Evolutionary conservation across 2,329 filamentous ascomycete species (phyloP).

Genomic region (Paramyrothecium roridum): DNA sequence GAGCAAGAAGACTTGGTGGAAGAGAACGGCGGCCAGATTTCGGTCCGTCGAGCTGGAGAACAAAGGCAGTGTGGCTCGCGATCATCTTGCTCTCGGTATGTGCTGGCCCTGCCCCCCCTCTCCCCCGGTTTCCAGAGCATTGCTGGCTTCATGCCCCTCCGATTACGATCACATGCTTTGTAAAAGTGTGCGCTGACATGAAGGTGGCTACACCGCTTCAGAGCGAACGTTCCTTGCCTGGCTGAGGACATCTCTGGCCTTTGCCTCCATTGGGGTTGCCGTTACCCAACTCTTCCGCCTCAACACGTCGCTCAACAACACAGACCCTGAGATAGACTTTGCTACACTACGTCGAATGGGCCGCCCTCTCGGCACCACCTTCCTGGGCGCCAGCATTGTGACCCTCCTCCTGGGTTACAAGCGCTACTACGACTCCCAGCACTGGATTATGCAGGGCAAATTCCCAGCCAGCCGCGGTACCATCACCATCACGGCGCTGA

Average conservation of each 20-base stretch:
- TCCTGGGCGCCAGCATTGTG: conserved; percentile 72
- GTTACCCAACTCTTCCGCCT: conserved; percentile 83
- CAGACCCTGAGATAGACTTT: conserved; percentile 22
- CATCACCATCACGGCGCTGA: conserved; percentile 64
- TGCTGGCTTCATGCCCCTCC: neutral
- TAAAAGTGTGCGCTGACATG: too few relatives aligned
- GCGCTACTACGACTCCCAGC: conserved; percentile 73
- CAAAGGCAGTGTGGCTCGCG: conserved; percentile 78
- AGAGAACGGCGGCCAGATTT: conserved; percentile 42
- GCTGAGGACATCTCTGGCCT: conserved; percentile 78
- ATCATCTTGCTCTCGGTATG: conserved; percentile 76
- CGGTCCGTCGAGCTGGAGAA: conserved; percentile 75
- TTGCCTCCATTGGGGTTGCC: conserved; percentile 79
- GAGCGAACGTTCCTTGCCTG: conserved; percentile 84
- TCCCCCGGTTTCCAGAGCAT: neutral
- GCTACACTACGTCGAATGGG: conserved; percentile 59
- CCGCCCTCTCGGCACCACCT: conserved; percentile 73
- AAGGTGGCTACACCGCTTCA: conserved; percentile 26
- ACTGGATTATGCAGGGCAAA: conserved; percentile 77
- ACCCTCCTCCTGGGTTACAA: conserved; percentile 75
- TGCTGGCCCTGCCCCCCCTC: neutral
- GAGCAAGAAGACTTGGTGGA: conserved; percentile 44
- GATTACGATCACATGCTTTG: neutral
- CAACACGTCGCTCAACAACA: conserved; percentile 59
- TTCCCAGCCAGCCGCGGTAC: conserved; percentile 77